Percentiles rank a stretch among this genome's conserved stretches.
Conservation (phyloP, 2,329 filamentous ascomycete species). For the Penicillium corylophilum region DNA sequence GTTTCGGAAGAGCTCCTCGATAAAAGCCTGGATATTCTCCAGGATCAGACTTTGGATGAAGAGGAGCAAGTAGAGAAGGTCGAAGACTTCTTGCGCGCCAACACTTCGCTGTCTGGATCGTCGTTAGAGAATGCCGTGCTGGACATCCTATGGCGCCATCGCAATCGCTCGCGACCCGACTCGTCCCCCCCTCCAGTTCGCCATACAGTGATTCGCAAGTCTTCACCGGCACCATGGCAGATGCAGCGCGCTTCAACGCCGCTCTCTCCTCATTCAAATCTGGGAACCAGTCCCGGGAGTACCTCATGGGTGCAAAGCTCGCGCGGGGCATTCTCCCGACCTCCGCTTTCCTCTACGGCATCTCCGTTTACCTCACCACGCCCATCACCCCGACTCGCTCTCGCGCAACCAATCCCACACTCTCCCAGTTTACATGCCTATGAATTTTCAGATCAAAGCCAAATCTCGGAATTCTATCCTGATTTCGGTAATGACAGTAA, state of each 20-base stretch:
- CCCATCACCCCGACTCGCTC: conserved; percentile 84
- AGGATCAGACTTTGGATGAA: conserved; percentile 79
- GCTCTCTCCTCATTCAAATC: conserved; percentile 74
- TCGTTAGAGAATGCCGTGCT: conserved; percentile 86
- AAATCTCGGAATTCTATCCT: conserved; percentile 80
- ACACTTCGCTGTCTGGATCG: conserved; percentile 72
- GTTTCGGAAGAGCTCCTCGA: conserved; percentile 92
- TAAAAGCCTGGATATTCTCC: conserved; percentile 81
- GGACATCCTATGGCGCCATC: conserved; percentile 74
- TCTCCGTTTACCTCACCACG: conserved; percentile 94
- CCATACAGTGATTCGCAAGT: conserved; percentile 83
- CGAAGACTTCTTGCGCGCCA: conserved; percentile 77
- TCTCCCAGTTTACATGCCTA: conserved; percentile 93
- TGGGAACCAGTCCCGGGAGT: conserved; percentile 74
- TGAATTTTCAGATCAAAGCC: conserved; percentile 83
- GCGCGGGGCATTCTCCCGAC: conserved; percentile 72
- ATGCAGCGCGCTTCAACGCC: conserved; percentile 72
- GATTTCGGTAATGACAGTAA: conserved; percentile 85
- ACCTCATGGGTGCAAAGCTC: conserved; percentile 74
- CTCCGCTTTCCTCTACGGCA: conserved; percentile 71
- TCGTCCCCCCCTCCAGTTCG: conserved; percentile 83
- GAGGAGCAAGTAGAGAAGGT: conserved; percentile 94
- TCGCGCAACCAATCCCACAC: conserved; percentile 91
- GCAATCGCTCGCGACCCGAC: conserved; percentile 47
- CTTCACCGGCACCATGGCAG: conserved; percentile 93